Evolutionary conservation across 176 grass and related monocot species (phyloP), one percentile per base, ranked within the genome.

Genomic region (Olyra latifolia): DNA sequence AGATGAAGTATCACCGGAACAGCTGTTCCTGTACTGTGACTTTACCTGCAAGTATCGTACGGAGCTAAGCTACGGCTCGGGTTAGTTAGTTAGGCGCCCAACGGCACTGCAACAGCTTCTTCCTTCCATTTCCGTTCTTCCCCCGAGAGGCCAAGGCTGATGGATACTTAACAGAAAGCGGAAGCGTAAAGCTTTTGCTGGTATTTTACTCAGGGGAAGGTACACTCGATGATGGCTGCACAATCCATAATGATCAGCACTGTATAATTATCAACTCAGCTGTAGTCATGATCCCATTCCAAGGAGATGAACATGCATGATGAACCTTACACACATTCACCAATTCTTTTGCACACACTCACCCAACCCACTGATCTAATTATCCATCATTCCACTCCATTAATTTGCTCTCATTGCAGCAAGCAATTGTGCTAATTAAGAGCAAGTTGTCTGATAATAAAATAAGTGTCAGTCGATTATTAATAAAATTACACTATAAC

Each of bases 11-110:
- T 80, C 50, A 80, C 4, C 7, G 55, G 19, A 73, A 8, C 56
- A 41, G 62, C 24, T 62, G 82, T 66, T 32, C 5, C 10, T 80
- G 87, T 89, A 88, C 86, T 63, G 80, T 83, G 77, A 70, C 87
- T 85, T 85, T 29, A 65, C 16, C 71, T 89, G 80, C 38, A 71
- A 76, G 82, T 85, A 76, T 85, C 82, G 76, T 89, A 85, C 77
- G 77, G 46, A 48, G 63, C 71, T 59, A 27, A 35, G 32, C 56
- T 85, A 89, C 82, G 82, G 87, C 67, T 52, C 22, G 13, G 63
- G 77, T 80, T 48, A 4, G 75, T 77, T 32, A 35, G 70, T 7
- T 83, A 56, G 82, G 87, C 78, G 55, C 45, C 74, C 69, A 88
- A 79, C 75, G 62, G 52, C 70, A 85, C 44, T 64, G n/a, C 24